Evolutionary conservation across 2,329 filamentous ascomycete genomes (phyloP).

Genomic region (Macrophomina phaseolina): DNA sequence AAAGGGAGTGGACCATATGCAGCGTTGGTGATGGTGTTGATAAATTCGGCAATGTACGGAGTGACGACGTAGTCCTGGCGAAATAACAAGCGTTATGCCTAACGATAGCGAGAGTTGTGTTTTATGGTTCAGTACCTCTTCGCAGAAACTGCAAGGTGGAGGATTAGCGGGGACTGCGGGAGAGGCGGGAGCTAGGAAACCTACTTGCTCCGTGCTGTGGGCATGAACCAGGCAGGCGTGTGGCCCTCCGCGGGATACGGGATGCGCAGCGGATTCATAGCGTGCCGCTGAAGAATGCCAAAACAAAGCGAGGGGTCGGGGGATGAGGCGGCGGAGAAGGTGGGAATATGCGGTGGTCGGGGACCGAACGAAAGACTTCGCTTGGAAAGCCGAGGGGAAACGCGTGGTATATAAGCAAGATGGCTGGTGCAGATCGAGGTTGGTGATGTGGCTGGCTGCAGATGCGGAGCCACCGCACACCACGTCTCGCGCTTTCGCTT

Average conservation of each 20-base stretch:
- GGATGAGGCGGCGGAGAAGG: not conserved
- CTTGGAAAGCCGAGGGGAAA: not conserved
- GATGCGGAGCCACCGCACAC: not conserved
- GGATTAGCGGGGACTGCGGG: not conserved
- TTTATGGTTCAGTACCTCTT: not conserved
- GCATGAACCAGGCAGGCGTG: constrained; percentile 10
- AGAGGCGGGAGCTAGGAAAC: not conserved
- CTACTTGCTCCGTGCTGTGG: not conserved
- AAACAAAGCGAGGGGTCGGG: not conserved
- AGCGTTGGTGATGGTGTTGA: constrained; percentile 60
- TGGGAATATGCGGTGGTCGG: not conserved
- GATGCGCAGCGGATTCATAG: not conserved
- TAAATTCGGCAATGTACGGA: constrained; percentile 59
- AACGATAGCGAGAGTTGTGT: not conserved
- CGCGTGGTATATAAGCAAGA: not conserved
- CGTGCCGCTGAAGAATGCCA: too few relatives aligned
- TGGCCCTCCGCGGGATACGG: not conserved
- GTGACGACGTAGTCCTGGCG: constrained; percentile 60
- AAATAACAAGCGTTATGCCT: too few relatives aligned
- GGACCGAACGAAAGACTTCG: not conserved
- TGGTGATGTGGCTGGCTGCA: constrained; percentile 5
- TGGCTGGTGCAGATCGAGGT: not conserved
- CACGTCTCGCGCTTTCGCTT: not conserved
- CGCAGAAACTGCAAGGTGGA: constrained; percentile 7
- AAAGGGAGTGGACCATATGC: constrained; percentile 50